phyloP scores from a whole-genome alignment of 192 early-diverging fungal species.

The Helicostylum pulchrum region DNA sequence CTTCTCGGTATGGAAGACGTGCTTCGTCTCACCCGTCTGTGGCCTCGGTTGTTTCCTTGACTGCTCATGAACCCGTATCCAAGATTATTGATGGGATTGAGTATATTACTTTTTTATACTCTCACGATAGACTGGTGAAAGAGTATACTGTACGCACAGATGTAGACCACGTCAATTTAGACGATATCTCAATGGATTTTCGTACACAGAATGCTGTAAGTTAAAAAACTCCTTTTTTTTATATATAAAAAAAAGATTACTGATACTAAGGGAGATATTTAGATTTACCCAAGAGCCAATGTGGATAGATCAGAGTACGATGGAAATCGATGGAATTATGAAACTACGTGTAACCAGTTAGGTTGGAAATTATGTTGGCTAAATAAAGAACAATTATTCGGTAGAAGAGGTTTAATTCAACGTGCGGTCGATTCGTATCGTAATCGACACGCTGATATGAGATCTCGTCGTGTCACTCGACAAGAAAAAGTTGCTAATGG shows the following conservation, averaged over 20 bases:
- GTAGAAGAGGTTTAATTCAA: slow-evolving; percentile 70
- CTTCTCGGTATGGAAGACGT: slow-evolving; percentile 5
- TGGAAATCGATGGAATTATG: slow-evolving; percentile 81
- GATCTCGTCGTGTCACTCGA: slow-evolving; percentile 64
- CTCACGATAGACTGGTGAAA: slow-evolving; percentile 27
- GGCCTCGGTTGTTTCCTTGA: slow-evolving; percentile 30
- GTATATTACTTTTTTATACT: slow-evolving; percentile 35
- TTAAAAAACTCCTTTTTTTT: too few relatives aligned
- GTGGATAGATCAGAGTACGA: slow-evolving; percentile 43
- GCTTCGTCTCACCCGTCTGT: slow-evolving; percentile 22
- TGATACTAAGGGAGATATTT: slow-evolving; percentile 5
- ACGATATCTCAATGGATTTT: slow-evolving; percentile 19
- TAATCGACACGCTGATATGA: slow-evolving; percentile 56
- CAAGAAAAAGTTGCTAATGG: slow-evolving; percentile 65
- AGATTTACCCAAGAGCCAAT: slow-evolving; percentile 71
- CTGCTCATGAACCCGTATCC: slow-evolving; percentile 28
- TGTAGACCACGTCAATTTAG: slow-evolving; percentile 23
- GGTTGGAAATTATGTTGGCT: slow-evolving; percentile 73
- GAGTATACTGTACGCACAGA: slow-evolving; percentile 33
- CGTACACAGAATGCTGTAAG: slow-evolving; percentile 28
- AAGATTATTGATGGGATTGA: slow-evolving; percentile 25
- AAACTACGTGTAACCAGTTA: slow-evolving; percentile 65
- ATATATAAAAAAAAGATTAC: too few relatives aligned
- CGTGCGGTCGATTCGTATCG: slow-evolving; percentile 73
- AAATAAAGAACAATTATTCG: slow-evolving; percentile 58